Evolutionary conservation across 768 basidiomycete species (phyloP).

Genomic region (Tulasnella sp.): DNA sequence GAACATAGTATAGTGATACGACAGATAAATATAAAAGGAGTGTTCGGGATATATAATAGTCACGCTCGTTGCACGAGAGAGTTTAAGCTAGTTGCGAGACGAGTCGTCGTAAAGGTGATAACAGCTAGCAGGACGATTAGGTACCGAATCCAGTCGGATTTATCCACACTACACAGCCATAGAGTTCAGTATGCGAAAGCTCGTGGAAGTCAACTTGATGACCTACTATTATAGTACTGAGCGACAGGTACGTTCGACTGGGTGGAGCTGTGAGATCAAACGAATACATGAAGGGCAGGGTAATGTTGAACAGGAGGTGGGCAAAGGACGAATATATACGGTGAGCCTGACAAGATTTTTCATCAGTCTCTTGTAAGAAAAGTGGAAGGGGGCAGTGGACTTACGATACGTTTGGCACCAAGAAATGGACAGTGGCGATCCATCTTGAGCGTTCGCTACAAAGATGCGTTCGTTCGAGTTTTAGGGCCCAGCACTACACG

Average conservation of each 20-base stretch:
- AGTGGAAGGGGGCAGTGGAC: constrained; percentile 40
- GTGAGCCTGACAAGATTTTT: constrained; percentile 58
- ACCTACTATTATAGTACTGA: constrained; percentile 66
- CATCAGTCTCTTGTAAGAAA: background rate
- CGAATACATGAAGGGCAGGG: constrained; percentile 65
- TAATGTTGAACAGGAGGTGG: constrained; percentile 71
- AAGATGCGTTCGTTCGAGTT: constrained; percentile 80
- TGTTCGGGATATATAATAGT: background rate
- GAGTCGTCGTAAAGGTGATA: constrained; percentile 47
- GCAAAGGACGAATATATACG: constrained; percentile 83
- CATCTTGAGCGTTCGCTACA: constrained; percentile 81
- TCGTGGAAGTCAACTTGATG: background rate
- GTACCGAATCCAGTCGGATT: constrained; percentile 69
- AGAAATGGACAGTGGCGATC: constrained; percentile 90
- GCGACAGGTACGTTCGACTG: constrained; percentile 65
- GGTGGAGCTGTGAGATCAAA: constrained; percentile 56
- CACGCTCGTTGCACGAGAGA: no score
- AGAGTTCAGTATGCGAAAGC: background rate
- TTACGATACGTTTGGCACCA: constrained; percentile 74
- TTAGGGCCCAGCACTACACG: constrained; percentile 70
- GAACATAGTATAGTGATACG: background rate
- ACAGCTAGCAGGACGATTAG: constrained; percentile 73
- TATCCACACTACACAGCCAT: constrained; percentile 33
- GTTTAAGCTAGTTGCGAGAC: no score
- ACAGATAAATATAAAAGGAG: constrained; percentile 39